Evolutionary conservation across 148 eudicot genomes (phyloP), one percentile per base, ranked within the genome.

Genomic region (Spergularia marina): DNA sequence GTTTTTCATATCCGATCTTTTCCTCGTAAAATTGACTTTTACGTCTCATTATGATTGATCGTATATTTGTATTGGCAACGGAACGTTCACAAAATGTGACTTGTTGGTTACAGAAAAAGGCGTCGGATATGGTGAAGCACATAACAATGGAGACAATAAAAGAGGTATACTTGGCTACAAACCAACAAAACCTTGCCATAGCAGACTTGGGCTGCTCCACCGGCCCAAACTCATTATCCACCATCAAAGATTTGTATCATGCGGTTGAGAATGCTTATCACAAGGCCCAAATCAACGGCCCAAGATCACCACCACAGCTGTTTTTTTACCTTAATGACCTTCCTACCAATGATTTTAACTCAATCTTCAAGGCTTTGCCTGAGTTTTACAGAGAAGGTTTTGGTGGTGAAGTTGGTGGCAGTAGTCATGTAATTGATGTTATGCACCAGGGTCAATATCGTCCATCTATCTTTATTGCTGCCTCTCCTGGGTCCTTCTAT

Each of bases 141-240:
- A 82, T 89, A 76, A 83, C 91, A 30, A 70, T 82, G 53, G 85
- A 87, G 47, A 70, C 89, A 68, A 74, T 91, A 2, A 47, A 80
- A 82, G 86, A 89, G 52, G 59, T 87, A 1, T 88, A 84, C 66
- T 10, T 70, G 18, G 12, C 73, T 51, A 76, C 76, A 17, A 61
- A 71, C 18, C 90, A 93, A 10, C 77, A 85, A 71, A 84, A 84
- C 87, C 60, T 93, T 15, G 75, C 82, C 69, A 82, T 93, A 41
- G 93, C 98, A 12, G 98, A 93, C 58, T 80, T 93, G 70, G 98
- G 98, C 11, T 90, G 98, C 62, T 86, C 96, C 6, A 89, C 91
- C 0, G 98, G 98, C 10, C 85, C 81, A 20, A 93, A 93, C 77
- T 74, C 90, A 4, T 71, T 89, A 40, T 87, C 89, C 8, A 78